Conservation (phyloP, 208 protist species). For the Histomonas meleagridis region DNA sequence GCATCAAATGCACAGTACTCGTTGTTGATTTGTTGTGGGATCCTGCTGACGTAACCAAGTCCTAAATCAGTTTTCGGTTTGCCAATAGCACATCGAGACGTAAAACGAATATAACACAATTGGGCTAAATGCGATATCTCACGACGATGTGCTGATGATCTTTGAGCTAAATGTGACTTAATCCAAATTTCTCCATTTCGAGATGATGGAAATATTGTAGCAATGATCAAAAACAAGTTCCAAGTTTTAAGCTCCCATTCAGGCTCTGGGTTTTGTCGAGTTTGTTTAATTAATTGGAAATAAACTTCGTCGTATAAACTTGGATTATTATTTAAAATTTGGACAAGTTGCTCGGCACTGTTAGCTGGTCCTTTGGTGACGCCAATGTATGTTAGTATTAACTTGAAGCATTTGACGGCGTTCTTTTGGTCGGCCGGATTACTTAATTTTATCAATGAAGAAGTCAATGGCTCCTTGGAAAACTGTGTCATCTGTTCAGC, state of each 20-base stretch:
- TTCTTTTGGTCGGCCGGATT: neutral
- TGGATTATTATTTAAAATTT: neutral
- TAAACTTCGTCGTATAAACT: neutral
- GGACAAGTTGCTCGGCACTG: neutral
- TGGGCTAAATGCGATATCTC: neutral
- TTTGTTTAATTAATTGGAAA: conserved; percentile 13
- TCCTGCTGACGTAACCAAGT: neutral
- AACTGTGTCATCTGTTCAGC: neutral
- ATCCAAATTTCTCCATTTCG: neutral
- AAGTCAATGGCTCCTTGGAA: neutral
- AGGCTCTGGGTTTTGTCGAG: neutral
- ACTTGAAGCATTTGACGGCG: neutral
- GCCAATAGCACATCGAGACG: neutral
- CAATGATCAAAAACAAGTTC: neutral
- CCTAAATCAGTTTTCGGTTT: neutral
- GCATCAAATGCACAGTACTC: neutral
- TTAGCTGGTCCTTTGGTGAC: neutral
- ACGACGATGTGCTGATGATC: neutral
- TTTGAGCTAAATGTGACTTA: neutral
- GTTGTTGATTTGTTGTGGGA: neutral
- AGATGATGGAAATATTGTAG: neutral
- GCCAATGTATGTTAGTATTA: neutral
- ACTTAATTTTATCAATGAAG: neutral
- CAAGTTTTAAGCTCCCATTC: neutral
- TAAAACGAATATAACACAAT: neutral